Evolutionary conservation across 768 basidiomycete genomes (phyloP).

Genomic region (Podaxis mareebaensis): DNA sequence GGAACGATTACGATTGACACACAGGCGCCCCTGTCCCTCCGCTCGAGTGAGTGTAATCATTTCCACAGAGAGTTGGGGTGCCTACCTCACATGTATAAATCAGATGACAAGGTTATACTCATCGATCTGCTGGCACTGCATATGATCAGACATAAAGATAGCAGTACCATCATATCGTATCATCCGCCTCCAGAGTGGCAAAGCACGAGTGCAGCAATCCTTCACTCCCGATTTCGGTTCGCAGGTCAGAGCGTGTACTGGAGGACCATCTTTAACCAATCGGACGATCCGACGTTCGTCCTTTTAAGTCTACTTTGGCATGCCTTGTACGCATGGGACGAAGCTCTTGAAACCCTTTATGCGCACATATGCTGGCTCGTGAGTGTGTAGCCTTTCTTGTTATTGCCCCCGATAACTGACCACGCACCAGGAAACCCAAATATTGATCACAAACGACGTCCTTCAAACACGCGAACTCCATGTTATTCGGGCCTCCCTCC

Average conservation of each 20-base stretch:
- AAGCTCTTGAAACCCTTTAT: slow-evolving; percentile 55
- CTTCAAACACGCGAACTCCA: slow-evolving; percentile 51
- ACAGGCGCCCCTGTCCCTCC: slow-evolving; percentile 33
- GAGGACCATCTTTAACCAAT: slow-evolving; percentile 39
- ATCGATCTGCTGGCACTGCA: slow-evolving; percentile 47
- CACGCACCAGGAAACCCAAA: slow-evolving; percentile 38
- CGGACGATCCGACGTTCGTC: slow-evolving; percentile 56
- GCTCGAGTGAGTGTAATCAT: slow-evolving; percentile 21
- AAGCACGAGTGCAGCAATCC: slow-evolving; percentile 36
- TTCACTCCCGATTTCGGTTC: slow-evolving; percentile 34
- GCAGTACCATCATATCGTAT: slow-evolving; percentile 49
- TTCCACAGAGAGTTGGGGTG: not conserved
- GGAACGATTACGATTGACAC: slow-evolving; percentile 33
- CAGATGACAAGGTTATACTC: slow-evolving; percentile 33
- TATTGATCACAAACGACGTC: slow-evolving; percentile 37
- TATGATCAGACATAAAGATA: slow-evolving; percentile 36
- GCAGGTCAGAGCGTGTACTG: slow-evolving; percentile 48
- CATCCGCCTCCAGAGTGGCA: slow-evolving; percentile 35
- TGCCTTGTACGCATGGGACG: slow-evolving; percentile 63
- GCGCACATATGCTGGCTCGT: slow-evolving; percentile 51
- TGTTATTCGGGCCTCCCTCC: slow-evolving; percentile 52
- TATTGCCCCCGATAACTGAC: not conserved
- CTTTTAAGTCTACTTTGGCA: slow-evolving; percentile 59
- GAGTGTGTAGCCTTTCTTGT: slow-evolving; percentile 18
- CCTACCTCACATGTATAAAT: not conserved